Base-by-base conservation (phyloP, 192 early-diverging fungal species). In the Paraglomus brasilianum region DNA sequence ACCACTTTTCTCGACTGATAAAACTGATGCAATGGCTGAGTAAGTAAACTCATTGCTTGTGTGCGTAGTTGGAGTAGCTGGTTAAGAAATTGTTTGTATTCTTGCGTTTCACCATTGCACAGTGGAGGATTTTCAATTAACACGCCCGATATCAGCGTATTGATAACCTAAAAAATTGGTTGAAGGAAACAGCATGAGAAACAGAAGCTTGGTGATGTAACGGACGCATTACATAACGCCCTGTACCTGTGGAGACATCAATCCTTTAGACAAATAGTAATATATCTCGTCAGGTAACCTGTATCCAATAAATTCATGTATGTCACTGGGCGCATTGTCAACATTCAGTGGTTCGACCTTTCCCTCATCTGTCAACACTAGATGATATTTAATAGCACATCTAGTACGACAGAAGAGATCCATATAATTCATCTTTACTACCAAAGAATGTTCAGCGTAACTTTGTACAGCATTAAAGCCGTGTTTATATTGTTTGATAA, bases 241-340 rank as follows among this genome's bases (percentile, higher is more conserved):
- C 15, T 36, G 21, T 36, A 50, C 78, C 43, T 82, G 85, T 50
- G 88, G 85, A 8, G 84, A 81, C 21, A 93, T 73, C 13, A 88
- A 52, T 21, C 91, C 88, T 19, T 77, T 84, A 8, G 85, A 85
- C 22, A 93, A 72, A 66, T 87, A 87, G 66, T 85, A 87, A 53
- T 93, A 91, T 8, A 87, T 75, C 30, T 80, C 79, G 44, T 86
- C 83, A 0, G 91, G 91, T 44, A 93, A 81, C 15, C 90, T 81
- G 72, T 87, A 90, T 8, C 91, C 91, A 73, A 93, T 87, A 36
- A 92, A 82, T 52, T 92, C 91, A 63, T 93, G 91, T 57, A 93
- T 81, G 67, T 93, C 91, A 62, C 79, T 87, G 8, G 91, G 91
- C 21, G 89, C 89, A 6, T 79, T 70, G 0, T 77, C 79, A 14